Percentiles rank a stretch among this genome's conserved stretches.
These are phyloP conservation scores for Acanthamoeba castellanii DNA, from an alignment of 208 protist species.

Conservation along the genomic window DNA sequence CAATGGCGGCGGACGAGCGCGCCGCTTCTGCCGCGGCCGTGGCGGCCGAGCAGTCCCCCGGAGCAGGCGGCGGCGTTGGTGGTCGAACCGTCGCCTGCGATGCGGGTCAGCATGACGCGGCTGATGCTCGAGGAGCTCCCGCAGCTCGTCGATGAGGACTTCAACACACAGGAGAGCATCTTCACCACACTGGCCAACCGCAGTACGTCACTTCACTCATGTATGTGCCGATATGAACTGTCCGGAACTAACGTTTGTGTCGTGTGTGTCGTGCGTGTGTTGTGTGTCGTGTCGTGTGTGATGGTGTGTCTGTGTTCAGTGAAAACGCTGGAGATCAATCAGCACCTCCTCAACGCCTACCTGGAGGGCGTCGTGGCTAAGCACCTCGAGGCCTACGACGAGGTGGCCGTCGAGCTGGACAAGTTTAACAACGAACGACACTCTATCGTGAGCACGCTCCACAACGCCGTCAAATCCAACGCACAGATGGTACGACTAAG, in stretches of 20 bases:
- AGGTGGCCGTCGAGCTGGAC: background rate
- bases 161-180: conserved; percentile 14
- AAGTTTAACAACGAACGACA: conserved; percentile 1
- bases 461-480: conserved; percentile 9
- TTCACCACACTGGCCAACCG: conserved; percentile 43
- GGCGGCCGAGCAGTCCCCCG: background rate
- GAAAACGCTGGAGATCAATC: conserved; percentile 41
- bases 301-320: background rate
- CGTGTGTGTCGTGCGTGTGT: too few relatives aligned
- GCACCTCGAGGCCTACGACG: conserved; percentile 16
- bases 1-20: background rate
- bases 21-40: background rate
- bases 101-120: background rate
- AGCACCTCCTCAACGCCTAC: conserved; percentile 2
- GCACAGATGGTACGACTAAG: background rate
- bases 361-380: conserved; percentile 5
- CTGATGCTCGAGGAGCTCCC: background rate
- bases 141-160: background rate
- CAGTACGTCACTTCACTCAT: background rate
- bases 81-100: too few relatives aligned
- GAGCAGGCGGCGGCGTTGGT: background rate
- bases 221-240: background rate
- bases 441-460: background rate
- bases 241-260: too few relatives aligned
- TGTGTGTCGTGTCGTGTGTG: background rate